phyloP scores from a whole-genome alignment of 768 basidiomycete species.

The Termitomyces sp. region DNA sequence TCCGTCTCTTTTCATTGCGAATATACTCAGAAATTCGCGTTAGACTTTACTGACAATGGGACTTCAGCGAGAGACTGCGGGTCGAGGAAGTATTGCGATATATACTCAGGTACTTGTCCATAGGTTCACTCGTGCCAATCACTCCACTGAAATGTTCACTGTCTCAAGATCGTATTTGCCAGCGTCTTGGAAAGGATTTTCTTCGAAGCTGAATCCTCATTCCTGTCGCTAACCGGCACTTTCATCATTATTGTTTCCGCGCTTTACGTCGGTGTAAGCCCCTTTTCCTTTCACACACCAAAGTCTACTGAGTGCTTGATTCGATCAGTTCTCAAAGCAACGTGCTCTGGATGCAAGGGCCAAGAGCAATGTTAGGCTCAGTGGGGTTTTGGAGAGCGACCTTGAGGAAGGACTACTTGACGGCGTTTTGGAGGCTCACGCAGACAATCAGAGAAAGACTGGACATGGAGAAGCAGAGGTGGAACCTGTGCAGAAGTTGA shows the following conservation, averaged over 20 bases:
- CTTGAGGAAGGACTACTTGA: conserved; percentile 10
- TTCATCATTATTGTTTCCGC: conserved; percentile 59
- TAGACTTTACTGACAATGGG: conserved; percentile 54
- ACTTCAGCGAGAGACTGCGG: conserved; percentile 35
- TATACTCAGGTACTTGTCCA: conserved; percentile 27
- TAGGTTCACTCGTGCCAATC: no score
- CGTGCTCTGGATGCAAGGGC: background rate
- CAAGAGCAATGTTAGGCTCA: conserved; percentile 1
- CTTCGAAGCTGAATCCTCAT: conserved; percentile 54
- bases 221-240: conserved; percentile 57
- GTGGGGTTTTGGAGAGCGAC: conserved; percentile 1
- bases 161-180: conserved; percentile 58
- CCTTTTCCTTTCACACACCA: background rate
- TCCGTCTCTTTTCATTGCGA: conserved; percentile 26
- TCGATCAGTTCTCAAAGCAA: conserved; percentile 6
- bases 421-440: background rate
- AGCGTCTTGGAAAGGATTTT: conserved; percentile 57
- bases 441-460: background rate
- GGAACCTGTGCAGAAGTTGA: background rate
- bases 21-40: background rate
- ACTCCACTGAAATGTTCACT: background rate
- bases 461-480: background rate
- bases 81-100: conserved; percentile 54
- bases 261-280: conserved; percentile 58
- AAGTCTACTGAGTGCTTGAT: background rate